phyloP scores from a whole-genome alignment of 768 basidiomycete genomes.

The Leccinum olivaceopallidum region DNA sequence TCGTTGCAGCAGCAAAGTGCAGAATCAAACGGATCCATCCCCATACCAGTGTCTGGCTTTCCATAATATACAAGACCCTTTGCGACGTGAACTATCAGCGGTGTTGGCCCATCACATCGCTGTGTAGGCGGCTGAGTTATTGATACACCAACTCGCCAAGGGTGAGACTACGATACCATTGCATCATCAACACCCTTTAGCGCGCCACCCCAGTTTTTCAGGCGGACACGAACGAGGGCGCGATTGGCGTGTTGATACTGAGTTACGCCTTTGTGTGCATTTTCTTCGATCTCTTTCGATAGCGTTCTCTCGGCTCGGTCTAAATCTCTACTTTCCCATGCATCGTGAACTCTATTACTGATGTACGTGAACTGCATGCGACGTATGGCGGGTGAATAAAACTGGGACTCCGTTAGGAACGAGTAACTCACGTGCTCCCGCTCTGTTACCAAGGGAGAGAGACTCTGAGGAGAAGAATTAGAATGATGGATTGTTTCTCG shows the following conservation, averaged over 20 bases:
- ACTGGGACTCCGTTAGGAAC: not conserved
- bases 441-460: not conserved
- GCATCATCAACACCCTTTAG: conserved; percentile 4
- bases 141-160: not conserved
- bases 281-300: conserved; percentile 12
- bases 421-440: conserved; percentile 9
- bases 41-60: not conserved
- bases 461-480: conserved; percentile 6
- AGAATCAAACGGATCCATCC: not conserved
- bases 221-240: conserved; percentile 16
- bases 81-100: conserved; percentile 4
- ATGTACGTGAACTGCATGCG: conserved; percentile 15
- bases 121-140: not conserved
- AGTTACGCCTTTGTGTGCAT: not conserved
- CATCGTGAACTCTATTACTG: not conserved
- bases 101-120: not conserved
- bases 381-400: not conserved
- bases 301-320: conserved; percentile 7
- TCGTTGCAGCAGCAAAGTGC: not conserved
- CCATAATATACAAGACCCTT: conserved; percentile 3
- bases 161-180: conserved; percentile 3
- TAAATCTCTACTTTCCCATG: conserved; percentile 12
- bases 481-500: not conserved
- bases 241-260: conserved; percentile 15
- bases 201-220: conserved; percentile 4